A percentile compares a stretch with the other conserved stretches of the same genome.
These are phyloP conservation scores for Trichomonascaceae sp. DNA, from an alignment of 1,139 yeast genomes.

Conservation along the genomic window DNA sequence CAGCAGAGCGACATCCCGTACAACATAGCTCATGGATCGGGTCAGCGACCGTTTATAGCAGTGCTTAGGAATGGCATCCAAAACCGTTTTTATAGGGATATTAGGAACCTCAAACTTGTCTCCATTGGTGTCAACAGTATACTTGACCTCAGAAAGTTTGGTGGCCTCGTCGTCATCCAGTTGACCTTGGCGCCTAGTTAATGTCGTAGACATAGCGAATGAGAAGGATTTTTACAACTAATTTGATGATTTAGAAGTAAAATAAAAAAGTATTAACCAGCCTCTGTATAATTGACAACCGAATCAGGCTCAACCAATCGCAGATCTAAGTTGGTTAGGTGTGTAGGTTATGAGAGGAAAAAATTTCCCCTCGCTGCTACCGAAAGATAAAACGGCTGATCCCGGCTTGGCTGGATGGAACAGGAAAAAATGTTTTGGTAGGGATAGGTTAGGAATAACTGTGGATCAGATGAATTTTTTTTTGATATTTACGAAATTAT, in stretches of 20 bases:
- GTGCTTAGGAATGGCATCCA: slow-evolving; percentile 66
- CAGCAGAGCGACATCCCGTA: slow-evolving; percentile 56
- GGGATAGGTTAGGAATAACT: no score
- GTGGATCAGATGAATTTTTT: not conserved
- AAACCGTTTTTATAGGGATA: slow-evolving; percentile 64
- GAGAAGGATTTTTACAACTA: not conserved
- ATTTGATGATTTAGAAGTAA: not conserved
- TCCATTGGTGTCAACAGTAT: slow-evolving; percentile 50
- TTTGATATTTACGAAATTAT: no score
- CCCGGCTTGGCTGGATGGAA: not conserved
- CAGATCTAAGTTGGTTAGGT: not conserved
- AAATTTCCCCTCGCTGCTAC: not conserved
- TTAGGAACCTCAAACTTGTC: slow-evolving; percentile 66
- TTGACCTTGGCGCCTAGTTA: slow-evolving; percentile 25
- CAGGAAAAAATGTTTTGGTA: not conserved
- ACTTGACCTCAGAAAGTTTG: slow-evolving; percentile 11
- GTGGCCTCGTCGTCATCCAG: slow-evolving; percentile 14
- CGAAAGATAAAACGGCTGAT: not conserved
- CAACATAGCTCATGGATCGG: slow-evolving; percentile 56
- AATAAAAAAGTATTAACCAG: not conserved
- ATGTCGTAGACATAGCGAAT: slow-evolving; percentile 14
- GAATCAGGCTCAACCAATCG: slow-evolving; percentile 11
- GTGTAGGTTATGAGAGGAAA: not conserved
- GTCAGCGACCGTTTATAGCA: slow-evolving; percentile 62
- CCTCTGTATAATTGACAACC: not conserved